A percentile compares a stretch with the other conserved stretches of the same genome.
Evolutionary conservation across 2,329 filamentous ascomycete genomes (phyloP).

Genomic region (Zymoseptoria ardabiliae): DNA sequence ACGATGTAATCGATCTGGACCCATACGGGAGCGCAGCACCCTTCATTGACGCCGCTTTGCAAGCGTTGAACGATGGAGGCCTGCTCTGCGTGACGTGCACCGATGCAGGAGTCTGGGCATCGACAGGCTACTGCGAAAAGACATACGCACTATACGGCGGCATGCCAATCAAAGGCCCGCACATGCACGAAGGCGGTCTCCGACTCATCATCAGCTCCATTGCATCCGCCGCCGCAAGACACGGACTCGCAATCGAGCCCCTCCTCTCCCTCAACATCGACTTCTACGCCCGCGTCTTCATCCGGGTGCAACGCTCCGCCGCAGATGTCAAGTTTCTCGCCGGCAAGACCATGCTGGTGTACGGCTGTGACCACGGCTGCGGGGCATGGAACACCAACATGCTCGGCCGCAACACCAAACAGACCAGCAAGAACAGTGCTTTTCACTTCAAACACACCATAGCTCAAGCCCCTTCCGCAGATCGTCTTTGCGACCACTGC

Average conservation of each 20-base stretch:
- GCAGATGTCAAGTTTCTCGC: constrained; percentile 84
- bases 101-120: constrained; percentile 90
- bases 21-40: constrained; percentile 90
- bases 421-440: constrained; percentile 59
- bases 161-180: constrained; percentile 71
- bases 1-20: constrained; percentile 93
- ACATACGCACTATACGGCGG: constrained; percentile 90
- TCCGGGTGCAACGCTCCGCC: constrained; percentile 71
- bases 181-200: constrained; percentile 83
- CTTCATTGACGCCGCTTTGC: constrained; percentile 85
- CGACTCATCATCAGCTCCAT: constrained; percentile 79
- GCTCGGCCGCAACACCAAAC: constrained; percentile 61
- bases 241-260: constrained; percentile 84
- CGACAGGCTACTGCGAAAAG: constrained; percentile 90
- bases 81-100: constrained; percentile 94
- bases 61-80: constrained; percentile 80
- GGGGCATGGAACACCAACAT: constrained; percentile 84
- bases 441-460: constrained; percentile 72
- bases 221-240: constrained; percentile 70
- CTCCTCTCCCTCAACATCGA: constrained; percentile 90
- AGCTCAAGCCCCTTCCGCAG: constrained; percentile 60
- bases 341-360: constrained; percentile 86
- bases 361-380: constrained; percentile 84
- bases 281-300: constrained; percentile 86
- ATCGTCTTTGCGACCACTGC: constrained; percentile 71